phyloP scores from a whole-genome alignment of 2,329 filamentous ascomycete species.

The Sclerotinia subarctica region DNA sequence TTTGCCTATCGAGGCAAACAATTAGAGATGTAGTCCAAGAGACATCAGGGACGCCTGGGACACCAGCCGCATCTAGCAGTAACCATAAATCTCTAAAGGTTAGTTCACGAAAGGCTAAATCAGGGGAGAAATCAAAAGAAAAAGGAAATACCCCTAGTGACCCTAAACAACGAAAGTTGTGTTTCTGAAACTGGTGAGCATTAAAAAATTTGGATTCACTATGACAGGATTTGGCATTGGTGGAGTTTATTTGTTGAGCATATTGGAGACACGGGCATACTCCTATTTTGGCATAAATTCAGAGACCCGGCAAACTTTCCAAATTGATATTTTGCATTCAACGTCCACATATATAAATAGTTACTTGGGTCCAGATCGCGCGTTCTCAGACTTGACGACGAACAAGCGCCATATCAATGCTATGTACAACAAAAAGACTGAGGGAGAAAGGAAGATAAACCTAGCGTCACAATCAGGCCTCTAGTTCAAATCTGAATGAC shows the following conservation, averaged over 20 bases:
- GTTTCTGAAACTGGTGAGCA: not conserved
- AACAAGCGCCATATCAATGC: not conserved
- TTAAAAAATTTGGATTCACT: not conserved
- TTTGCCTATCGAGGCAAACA: conserved; percentile 79
- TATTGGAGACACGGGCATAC: not conserved
- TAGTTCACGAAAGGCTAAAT: not conserved
- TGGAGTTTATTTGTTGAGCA: not conserved
- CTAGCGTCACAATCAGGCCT: not conserved
- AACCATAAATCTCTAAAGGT: not conserved
- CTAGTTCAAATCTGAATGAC: not conserved
- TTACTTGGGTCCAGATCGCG: not conserved
- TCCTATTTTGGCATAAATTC: not conserved
- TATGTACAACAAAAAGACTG: not conserved
- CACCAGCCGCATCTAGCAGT: not conserved
- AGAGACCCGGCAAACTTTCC: not conserved
- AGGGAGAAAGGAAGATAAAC: too few relatives aligned
- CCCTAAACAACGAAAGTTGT: conserved; percentile 20
- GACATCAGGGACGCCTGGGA: conserved; percentile 14
- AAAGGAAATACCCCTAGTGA: conserved; percentile 10
- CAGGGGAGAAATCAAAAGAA: conserved; percentile 13
- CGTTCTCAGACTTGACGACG: not conserved
- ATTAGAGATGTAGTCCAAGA: conserved; percentile 79
- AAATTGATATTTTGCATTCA: not conserved
- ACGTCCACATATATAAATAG: not conserved
- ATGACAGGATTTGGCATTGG: not conserved